Base-by-base conservation (phyloP, 2,329 filamentous ascomycete genomes). In the Neophaeococcomyces mojaviensis region DNA sequence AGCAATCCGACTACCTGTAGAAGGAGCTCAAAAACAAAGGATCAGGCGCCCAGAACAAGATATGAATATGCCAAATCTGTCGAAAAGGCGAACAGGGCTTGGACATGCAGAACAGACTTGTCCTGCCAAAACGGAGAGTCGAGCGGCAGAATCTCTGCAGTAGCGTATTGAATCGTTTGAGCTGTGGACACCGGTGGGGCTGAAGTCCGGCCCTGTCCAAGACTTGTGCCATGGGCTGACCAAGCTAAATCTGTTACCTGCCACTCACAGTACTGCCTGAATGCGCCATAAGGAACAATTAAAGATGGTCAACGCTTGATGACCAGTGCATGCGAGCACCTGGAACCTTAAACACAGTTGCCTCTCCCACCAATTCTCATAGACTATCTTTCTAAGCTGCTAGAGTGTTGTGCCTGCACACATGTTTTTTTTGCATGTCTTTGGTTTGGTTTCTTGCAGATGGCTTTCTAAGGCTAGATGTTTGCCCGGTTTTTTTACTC, bases 211-310 rank as follows among this genome's bases (percentile, higher is more conserved):
- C n/a, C 20, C 13, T n/a, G 7, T 26, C 37, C 20, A 26, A 28
- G 16, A 37, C 22, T 24, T 28, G 19, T 24, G 13, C 16, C 37
- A 9, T 26, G 8, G 10, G 13, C 6, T n/a, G 22, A 9, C 12
- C n/a, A 39, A n/a, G 10, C 22, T 26, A 39, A 26, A 20, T 15
- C 26, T 39, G 37, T 24, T 20, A 24, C 37, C 37, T 39, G 37
- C 37, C 37, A 24, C 6, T 39, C 37, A 39, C 15, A 28, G 37
- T 39, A 6, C n/a, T 13, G 18, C 18, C 32, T 13, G n/a, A 24
- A 18, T 26, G 18, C 10, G 16, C 19, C 37, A 26, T 28, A 28
- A 26, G 12, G 13, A 20, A 39, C 20, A n/a, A 39, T 39, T n/a
- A 13, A 13, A 18, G 19, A 18, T 18, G 8, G n/a, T 38, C 10